Evolutionary conservation across 2,329 filamentous ascomycete genomes (phyloP).

Genomic region (Hawksworthiomyces lignivorus): DNA sequence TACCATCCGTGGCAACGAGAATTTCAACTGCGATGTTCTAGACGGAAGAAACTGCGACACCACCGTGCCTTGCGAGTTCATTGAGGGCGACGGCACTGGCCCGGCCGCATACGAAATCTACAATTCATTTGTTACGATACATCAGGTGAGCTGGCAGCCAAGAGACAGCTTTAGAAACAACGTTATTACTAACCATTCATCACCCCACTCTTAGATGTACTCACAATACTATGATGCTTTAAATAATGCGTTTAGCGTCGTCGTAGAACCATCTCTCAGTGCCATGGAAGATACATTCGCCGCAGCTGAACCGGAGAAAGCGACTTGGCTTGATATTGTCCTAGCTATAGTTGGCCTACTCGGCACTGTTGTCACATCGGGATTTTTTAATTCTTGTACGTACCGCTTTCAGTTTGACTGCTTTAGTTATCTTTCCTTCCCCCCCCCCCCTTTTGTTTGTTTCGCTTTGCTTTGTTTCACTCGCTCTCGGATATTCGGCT

Average conservation of each 20-base stretch:
- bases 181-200: no score
- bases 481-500: no score
- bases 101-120: conserved; percentile 15
- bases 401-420: no score
- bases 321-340: neutral
- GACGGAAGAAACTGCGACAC: conserved; percentile 6
- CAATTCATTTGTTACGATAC: conserved; percentile 15
- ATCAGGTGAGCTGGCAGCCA: no score
- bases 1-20: neutral
- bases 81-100: conserved; percentile 9
- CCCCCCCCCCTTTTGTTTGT: neutral
- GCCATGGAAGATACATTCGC: conserved; percentile 7
- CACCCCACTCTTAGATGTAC: conserved; percentile 14
- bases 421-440: neutral
- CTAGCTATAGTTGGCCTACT: neutral
- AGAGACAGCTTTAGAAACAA: no score
- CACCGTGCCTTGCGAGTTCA: neutral
- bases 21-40: conserved; percentile 1
- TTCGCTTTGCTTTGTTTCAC: no score
- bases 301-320: neutral
- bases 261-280: neutral
- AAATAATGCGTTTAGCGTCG: conserved; percentile 1
- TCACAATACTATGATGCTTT: conserved; percentile 11
- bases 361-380: neutral
- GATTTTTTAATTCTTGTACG: neutral